phyloP scores from a whole-genome alignment of 768 basidiomycete species.

The Pulveroboletus ravenelii region DNA sequence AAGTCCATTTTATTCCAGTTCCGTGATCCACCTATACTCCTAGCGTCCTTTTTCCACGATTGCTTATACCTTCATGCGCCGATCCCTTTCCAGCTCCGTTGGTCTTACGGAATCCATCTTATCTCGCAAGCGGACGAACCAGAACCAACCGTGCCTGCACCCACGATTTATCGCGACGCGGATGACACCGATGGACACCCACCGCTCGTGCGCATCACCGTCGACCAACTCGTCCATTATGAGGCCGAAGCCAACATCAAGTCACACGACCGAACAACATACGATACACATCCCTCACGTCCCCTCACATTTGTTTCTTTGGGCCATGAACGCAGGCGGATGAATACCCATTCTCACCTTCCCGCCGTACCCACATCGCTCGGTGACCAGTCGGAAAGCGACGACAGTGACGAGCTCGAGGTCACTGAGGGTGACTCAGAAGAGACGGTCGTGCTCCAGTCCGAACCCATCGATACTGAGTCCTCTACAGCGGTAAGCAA shows the following conservation, averaged over 20 bases:
- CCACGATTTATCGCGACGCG: conserved; percentile 6
- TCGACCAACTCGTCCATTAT: conserved; percentile 10
- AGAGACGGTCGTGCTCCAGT: too few relatives aligned
- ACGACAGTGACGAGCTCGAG: too few relatives aligned
- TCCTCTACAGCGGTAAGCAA: too few relatives aligned
- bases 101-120: conserved; percentile 88
- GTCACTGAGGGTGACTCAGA: too few relatives aligned
- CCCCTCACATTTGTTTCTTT: not conserved
- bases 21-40: not conserved
- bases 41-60: not conserved
- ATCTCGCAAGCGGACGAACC: conserved; percentile 48
- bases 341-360: too few relatives aligned
- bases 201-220: not conserved
- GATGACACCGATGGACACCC: conserved; percentile 2
- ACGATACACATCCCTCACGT: not conserved
- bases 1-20: conserved; percentile 27
- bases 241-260: not conserved
- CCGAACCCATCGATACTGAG: too few relatives aligned
- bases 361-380: too few relatives aligned
- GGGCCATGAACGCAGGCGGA: too few relatives aligned
- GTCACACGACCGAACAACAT: not conserved
- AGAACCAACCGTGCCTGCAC: not conserved
- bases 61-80: not conserved
- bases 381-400: too few relatives aligned
- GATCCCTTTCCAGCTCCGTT: conserved; percentile 58